phyloP scores from a whole-genome alignment of 1,139 yeast species.

The Kodamaea sp. region DNA sequence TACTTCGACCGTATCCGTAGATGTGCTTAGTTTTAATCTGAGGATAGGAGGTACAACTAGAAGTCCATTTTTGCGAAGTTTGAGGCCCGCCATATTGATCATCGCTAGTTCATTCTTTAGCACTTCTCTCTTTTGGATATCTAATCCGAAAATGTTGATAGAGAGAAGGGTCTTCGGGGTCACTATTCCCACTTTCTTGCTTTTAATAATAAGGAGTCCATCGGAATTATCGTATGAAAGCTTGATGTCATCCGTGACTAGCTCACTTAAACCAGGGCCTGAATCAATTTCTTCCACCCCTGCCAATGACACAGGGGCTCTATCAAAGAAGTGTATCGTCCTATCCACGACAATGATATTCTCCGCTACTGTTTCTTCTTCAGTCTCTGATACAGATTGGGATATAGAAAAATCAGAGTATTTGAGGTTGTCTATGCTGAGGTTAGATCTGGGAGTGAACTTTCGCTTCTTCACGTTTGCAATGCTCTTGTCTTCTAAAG shows the following conservation, averaged over 20 bases:
- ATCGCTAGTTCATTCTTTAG: conserved; percentile 10
- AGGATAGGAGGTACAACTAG: conserved; percentile 9
- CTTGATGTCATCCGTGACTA: conserved; percentile 13
- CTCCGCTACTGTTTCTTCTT: too few species aligned
- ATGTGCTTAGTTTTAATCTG: conserved; percentile 6
- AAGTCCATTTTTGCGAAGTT: conserved; percentile 13
- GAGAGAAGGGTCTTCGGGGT: conserved; percentile 6
- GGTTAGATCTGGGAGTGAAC: conserved; percentile 4
- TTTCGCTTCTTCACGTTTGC: conserved; percentile 13
- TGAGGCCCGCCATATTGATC: conserved; percentile 11
- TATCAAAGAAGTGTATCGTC: conserved; percentile 1
- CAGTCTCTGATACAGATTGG: too few species aligned
- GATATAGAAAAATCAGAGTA: too few species aligned
- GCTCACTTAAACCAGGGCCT: background rate
- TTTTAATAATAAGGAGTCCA: conserved; percentile 11
- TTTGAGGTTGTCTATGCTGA: conserved; percentile 12
- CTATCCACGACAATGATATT: conserved; percentile 3
- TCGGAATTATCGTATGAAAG: conserved; percentile 7
- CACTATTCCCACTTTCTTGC: conserved; percentile 9
- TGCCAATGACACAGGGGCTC: conserved; percentile 4
- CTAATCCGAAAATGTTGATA: conserved; percentile 4
- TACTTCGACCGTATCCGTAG: conserved; percentile 6
- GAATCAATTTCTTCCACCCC: background rate
- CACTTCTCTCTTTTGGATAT: background rate
- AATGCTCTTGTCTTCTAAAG: conserved; percentile 1